A percentile compares a stretch with the other conserved stretches of the same genome.
phyloP scores from a whole-genome alignment of 1,284 basidiomycete species.

The Cryptococcus jaspeensis region DNA sequence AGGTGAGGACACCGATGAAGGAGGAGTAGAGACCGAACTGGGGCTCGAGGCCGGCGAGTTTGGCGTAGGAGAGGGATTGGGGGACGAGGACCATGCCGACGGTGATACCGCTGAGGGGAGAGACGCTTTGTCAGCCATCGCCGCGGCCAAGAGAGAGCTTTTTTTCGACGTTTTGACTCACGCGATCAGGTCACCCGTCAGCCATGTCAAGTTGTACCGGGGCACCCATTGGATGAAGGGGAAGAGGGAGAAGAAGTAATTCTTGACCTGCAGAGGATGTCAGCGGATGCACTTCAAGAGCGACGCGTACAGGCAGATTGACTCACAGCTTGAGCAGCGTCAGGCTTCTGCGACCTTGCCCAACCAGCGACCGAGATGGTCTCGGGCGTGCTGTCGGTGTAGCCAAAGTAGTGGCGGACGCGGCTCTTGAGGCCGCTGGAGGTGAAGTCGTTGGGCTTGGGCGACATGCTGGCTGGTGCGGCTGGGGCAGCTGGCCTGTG shows the following conservation, averaged over 20 bases:
- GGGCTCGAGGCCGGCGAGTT: conserved; percentile 79
- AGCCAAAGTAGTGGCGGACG: conserved; percentile 36
- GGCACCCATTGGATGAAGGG: conserved; percentile 80
- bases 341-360: conserved; percentile 26
- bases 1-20: conserved; percentile 68
- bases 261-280: conserved; percentile 47
- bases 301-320: not conserved
- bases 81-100: conserved; percentile 90
- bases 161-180: conserved; percentile 24
- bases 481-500: conserved; percentile 1
- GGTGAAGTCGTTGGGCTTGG: not conserved
- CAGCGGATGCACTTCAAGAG: not conserved
- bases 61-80: conserved; percentile 62
- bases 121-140: conserved; percentile 6
- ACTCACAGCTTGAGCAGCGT: conserved; percentile 28
- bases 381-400: conserved; percentile 37
- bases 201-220: conserved; percentile 63
- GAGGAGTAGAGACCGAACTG: conserved; percentile 96
- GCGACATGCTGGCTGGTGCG: conserved; percentile 3
- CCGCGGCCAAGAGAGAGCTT: not conserved
- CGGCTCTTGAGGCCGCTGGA: conserved; percentile 11
- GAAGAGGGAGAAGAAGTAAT: conserved; percentile 70
- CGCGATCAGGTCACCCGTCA: conserved; percentile 73
- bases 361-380: conserved; percentile 36
- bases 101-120: conserved; percentile 61